Base-by-base conservation (phyloP, 345 rosid genomes). In the Camelina hispida region DNA sequence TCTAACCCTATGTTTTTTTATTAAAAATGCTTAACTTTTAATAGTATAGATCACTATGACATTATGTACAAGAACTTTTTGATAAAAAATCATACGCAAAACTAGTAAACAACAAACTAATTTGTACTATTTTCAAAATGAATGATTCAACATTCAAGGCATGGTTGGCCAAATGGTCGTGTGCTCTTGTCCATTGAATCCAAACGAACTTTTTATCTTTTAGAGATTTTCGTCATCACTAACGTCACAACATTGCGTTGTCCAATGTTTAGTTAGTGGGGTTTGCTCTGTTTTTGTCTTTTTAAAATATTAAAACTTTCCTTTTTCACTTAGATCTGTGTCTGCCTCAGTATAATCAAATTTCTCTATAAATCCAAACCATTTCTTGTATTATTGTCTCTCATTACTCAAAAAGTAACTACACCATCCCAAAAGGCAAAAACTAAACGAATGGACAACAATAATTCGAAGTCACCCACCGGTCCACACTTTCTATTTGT, bases 401-500 rank as follows among this genome's bases (percentile, higher is more conserved):
- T 40, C 43, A 11, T 40, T 28, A 25, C 22, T 7, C 2, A 43
- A n/a, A 66, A 50, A 16, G 30, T 28, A 28, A 28, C 30, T 28
- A 28, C 14, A 60, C 9, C 68, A 48, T 4, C 25, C 17, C 30
- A 28, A 28, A 20, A 20, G 22, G 22, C 22, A 30, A 73, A 11
- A 5, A 0, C 15, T 34, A 53, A 22, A 52, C 3, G 0, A 53
- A 54, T 66, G 68, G 68, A 44, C 3, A 62, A 15, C 53, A 62
- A 32, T 43, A 16, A 50, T 28, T 48, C 67, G 5, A 67, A 50
- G 20, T 20, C 44, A 9, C 14, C 14, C 37, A 37, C 64, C 2
- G 34, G 47, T 13, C 84, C 85, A 10, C 89, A 84, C 71, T 61
- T 88, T 70, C 79, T 88, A 18, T 74, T 90, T 1, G 76, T 90